phyloP scores from a whole-genome alignment of 2,329 filamentous ascomycete genomes.

The Ophiobolus disseminans region DNA sequence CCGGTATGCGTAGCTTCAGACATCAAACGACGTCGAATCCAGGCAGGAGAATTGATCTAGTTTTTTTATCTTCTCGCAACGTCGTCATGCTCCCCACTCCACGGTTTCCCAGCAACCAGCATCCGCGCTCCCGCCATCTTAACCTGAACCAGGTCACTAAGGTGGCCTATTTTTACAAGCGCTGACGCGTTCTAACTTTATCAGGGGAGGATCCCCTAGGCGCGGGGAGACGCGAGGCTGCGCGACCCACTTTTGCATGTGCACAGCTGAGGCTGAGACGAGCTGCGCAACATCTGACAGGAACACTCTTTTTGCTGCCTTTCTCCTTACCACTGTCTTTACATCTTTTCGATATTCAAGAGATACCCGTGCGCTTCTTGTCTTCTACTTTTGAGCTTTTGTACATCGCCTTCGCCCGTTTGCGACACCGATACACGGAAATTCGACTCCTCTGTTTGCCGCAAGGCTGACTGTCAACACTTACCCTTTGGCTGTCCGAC shows the following conservation, averaged over 20 bases:
- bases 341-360: neutral
- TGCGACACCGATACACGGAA: neutral
- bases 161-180: neutral
- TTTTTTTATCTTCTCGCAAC: too few species aligned
- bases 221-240: conserved; percentile 14
- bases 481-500: conserved; percentile 1
- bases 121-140: neutral
- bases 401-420: too few species aligned
- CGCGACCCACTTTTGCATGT: conserved; percentile 11
- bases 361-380: too few species aligned
- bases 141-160: neutral
- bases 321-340: neutral
- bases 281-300: conserved; percentile 3
- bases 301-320: conserved; percentile 7
- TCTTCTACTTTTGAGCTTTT: too few species aligned
- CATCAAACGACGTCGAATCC: too few species aligned
- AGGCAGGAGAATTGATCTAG: too few species aligned
- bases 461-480: conserved; percentile 14
- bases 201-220: neutral
- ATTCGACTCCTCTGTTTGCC: neutral
- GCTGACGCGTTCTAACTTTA: neutral
- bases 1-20: too few species aligned
- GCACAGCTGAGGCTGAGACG: conserved; percentile 26
- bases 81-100: neutral
- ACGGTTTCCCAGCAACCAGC: neutral